A percentile compares a stretch with the other conserved stretches of the same genome.
phyloP scores from a whole-genome alignment of 2,329 filamentous ascomycete species.

The Scedosporium boydii region DNA sequence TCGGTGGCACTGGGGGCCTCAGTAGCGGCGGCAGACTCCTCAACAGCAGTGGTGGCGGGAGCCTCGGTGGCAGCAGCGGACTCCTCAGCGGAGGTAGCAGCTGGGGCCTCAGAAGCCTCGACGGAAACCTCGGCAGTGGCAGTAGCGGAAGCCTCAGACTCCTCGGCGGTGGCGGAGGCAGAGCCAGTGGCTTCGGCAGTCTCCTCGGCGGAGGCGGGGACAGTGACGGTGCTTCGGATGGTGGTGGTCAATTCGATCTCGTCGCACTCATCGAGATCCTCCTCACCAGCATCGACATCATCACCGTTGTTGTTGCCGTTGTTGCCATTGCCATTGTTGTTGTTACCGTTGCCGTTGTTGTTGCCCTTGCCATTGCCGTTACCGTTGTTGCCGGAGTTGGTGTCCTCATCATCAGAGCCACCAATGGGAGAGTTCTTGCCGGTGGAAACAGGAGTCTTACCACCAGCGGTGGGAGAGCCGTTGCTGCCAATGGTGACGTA shows the following conservation, averaged over 20 bases:
- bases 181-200: conserved; percentile 8
- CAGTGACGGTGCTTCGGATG: conserved; percentile 22
- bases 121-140: conserved; percentile 3
- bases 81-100: conserved; percentile 5
- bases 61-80: conserved; percentile 15
- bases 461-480: background rate
- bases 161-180: conserved; percentile 9
- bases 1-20: conserved; percentile 12
- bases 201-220: conserved; percentile 12
- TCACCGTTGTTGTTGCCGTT: background rate
- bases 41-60: conserved; percentile 24
- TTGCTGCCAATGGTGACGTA: conserved; percentile 16
- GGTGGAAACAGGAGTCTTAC: background rate
- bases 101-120: conserved; percentile 3
- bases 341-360: too few relatives aligned
- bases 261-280: conserved; percentile 1
- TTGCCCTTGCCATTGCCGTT: too few relatives aligned
- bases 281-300: background rate
- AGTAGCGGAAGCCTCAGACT: conserved; percentile 3
- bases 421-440: conserved; percentile 3
- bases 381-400: background rate
- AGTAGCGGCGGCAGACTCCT: conserved; percentile 18
- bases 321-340: too few relatives aligned
- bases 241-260: conserved; percentile 16
- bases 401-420: background rate